phyloP scores from a whole-genome alignment of 2,329 filamentous ascomycete species.

The Chaetomiaceae sp. region DNA sequence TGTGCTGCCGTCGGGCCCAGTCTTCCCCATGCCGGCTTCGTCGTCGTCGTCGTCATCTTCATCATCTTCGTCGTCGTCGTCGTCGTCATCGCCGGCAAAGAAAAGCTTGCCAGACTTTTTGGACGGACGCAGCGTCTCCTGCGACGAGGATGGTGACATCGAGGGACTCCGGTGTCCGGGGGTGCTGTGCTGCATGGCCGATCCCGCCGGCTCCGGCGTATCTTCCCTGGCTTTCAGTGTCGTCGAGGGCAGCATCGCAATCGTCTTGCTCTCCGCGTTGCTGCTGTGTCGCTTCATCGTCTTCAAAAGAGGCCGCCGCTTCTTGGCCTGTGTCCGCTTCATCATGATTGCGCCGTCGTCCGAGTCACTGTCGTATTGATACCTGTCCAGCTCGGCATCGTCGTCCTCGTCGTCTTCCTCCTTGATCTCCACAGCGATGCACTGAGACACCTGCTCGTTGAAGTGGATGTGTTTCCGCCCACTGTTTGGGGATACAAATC shows the following conservation, averaged over 20 bases:
- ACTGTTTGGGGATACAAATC: constrained; percentile 54
- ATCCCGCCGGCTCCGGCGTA: constrained; percentile 59
- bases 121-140: constrained; percentile 72
- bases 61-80: constrained; percentile 54
- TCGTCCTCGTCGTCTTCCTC: constrained; percentile 68
- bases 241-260: constrained; percentile 80
- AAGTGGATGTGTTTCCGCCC: constrained; percentile 89
- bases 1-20: constrained; percentile 13
- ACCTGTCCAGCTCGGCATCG: constrained; percentile 31
- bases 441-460: constrained; percentile 91
- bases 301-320: constrained; percentile 49
- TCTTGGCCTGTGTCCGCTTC: constrained; percentile 54
- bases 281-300: constrained; percentile 36
- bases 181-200: constrained; percentile 55
- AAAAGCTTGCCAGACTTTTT: constrained; percentile 60
- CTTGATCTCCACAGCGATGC: constrained; percentile 86
- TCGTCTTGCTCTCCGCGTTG: constrained; percentile 65
- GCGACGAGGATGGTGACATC: constrained; percentile 69
- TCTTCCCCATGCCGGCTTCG: constrained; percentile 18
- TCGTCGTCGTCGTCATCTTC: constrained; percentile 50
- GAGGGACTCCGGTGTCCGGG: constrained; percentile 41
- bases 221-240: constrained; percentile 80
- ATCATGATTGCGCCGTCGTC: constrained; percentile 79
- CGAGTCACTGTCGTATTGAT: constrained; percentile 53
- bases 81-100: constrained; percentile 55